Conservation (phyloP, 2,329 filamentous ascomycete genomes). For the Cercospora nicotianae region DNA sequence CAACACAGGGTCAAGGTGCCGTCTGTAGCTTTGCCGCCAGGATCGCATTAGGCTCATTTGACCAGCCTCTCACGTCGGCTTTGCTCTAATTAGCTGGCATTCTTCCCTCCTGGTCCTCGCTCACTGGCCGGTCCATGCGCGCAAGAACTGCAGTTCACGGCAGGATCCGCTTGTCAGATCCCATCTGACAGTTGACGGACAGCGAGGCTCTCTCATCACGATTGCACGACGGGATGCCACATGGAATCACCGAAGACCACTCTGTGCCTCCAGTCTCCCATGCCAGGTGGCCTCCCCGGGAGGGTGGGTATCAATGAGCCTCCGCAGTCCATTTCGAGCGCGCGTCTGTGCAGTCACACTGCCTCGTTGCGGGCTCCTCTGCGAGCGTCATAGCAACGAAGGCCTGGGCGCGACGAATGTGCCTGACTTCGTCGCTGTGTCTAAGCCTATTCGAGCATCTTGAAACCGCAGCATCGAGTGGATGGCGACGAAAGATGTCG, state of each 20-base stretch:
- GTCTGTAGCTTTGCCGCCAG: slow-evolving; percentile 12
- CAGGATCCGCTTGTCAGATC: slow-evolving; percentile 7
- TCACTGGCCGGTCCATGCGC: slow-evolving; percentile 5
- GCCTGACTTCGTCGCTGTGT: slow-evolving; percentile 5
- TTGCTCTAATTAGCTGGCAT: slow-evolving; percentile 17
- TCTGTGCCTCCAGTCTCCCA: not conserved
- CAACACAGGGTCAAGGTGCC: slow-evolving; percentile 15
- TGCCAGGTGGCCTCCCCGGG: not conserved
- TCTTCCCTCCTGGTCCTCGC: slow-evolving; percentile 1
- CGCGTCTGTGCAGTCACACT: not conserved
- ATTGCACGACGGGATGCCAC: not conserved
- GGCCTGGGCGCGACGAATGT: not conserved
- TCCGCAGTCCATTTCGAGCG: not conserved
- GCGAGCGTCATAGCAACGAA: not conserved
- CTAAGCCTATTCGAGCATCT: slow-evolving; percentile 10
- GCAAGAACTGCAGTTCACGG: slow-evolving; percentile 13
- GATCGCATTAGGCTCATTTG: slow-evolving; percentile 16
- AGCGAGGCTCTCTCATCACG: not conserved
- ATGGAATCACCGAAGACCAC: not conserved
- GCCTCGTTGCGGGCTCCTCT: not conserved
- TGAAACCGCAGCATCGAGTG: slow-evolving; percentile 26
- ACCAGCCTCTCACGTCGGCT: not conserved
- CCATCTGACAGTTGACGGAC: not conserved
- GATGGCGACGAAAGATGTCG: slow-evolving; percentile 11
- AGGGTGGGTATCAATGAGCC: not conserved